Percentiles rank a stretch among this genome's conserved stretches.
These are phyloP conservation scores for Phaeotremella skinneri DNA, from an alignment of 768 basidiomycete species.

Conservation along the genomic window DNA sequence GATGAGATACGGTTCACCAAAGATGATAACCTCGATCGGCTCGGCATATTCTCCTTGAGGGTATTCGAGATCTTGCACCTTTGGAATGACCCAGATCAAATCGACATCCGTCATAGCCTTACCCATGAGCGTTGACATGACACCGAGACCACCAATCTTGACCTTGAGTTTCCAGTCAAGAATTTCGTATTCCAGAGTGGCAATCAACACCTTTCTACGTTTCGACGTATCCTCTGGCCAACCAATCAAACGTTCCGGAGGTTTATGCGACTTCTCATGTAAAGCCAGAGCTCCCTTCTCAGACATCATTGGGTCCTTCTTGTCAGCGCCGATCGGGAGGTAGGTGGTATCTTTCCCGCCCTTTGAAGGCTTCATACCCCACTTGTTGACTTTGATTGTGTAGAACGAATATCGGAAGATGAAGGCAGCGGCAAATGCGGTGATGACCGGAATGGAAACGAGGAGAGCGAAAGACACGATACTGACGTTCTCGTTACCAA, in stretches of 20 bases:
- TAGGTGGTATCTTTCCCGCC: constrained; percentile 64
- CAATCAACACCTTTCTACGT: constrained; percentile 83
- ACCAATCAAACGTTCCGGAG: constrained; percentile 73
- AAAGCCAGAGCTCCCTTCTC: constrained; percentile 54
- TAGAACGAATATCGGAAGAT: constrained; percentile 97
- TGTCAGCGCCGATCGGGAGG: constrained; percentile 82
- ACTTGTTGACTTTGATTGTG: constrained; percentile 89
- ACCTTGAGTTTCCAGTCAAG: constrained; percentile 97
- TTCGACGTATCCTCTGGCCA: constrained; percentile 94
- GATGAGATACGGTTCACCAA: constrained; percentile 90
- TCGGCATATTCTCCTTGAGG: constrained; percentile 86
- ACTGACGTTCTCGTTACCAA: constrained; percentile 74
- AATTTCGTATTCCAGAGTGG: constrained; percentile 93
- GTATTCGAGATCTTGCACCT: constrained; percentile 92
- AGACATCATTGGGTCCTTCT: constrained; percentile 57
- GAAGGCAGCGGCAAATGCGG: constrained; percentile 74
- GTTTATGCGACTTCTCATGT: constrained; percentile 71
- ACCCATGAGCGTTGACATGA: constrained; percentile 97
- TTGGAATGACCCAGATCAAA: constrained; percentile 87
- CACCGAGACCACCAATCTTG: constrained; percentile 95
- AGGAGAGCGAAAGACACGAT: constrained; percentile 85
- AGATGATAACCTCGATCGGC: constrained; percentile 93
- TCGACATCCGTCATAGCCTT: constrained; percentile 98
- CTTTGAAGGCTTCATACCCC: constrained; percentile 69
- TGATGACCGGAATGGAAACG: constrained; percentile 75